These are phyloP conservation scores for Penicillium nucicola DNA, from an alignment of 495 filamentous ascomycete genomes.

Conservation along the genomic window DNA sequence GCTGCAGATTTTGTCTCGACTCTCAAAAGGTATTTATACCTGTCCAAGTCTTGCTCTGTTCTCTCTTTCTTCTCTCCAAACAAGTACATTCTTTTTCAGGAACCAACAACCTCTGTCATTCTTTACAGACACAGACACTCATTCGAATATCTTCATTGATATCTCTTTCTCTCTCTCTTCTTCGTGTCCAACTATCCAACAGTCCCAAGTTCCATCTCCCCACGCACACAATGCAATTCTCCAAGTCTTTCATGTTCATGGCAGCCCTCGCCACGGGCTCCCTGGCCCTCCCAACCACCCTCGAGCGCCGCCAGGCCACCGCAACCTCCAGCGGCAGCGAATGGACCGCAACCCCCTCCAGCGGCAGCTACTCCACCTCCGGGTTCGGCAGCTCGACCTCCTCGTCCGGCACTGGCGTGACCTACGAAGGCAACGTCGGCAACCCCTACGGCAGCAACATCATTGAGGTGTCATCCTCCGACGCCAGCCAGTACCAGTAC, in stretches of 20 bases:
- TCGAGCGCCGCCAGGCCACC: constrained; percentile 27
- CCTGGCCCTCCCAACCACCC: constrained; percentile 19
- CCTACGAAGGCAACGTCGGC: constrained; percentile 48
- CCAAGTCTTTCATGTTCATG: constrained; percentile 37
- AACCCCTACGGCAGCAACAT: constrained; percentile 53
- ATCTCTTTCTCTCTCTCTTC: constrained; percentile 2
- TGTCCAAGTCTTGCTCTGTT: background rate
- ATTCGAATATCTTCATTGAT: constrained; percentile 1
- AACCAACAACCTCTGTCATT: constrained; percentile 22
- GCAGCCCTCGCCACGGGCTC: constrained; percentile 31
- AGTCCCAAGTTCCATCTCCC: constrained; percentile 9
- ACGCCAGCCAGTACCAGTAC: constrained; percentile 42
- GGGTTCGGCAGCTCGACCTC: constrained; percentile 33
- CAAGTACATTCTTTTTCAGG: constrained; percentile 16
- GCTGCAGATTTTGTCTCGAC: constrained; percentile 4
- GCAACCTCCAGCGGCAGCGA: constrained; percentile 6
- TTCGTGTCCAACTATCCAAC: background rate
- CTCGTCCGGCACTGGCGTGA: constrained; percentile 24
- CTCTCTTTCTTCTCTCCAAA: constrained; percentile 12
- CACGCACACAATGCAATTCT: constrained; percentile 29
- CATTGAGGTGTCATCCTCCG: constrained; percentile 33
- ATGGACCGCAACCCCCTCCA: constrained; percentile 23
- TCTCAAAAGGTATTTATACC: constrained; percentile 19
- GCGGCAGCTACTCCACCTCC: constrained; percentile 19
- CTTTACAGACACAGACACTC: constrained; percentile 12